Base-by-base conservation (phyloP, 805 yeast species). In the Wickerhamiella parazyma region DNA sequence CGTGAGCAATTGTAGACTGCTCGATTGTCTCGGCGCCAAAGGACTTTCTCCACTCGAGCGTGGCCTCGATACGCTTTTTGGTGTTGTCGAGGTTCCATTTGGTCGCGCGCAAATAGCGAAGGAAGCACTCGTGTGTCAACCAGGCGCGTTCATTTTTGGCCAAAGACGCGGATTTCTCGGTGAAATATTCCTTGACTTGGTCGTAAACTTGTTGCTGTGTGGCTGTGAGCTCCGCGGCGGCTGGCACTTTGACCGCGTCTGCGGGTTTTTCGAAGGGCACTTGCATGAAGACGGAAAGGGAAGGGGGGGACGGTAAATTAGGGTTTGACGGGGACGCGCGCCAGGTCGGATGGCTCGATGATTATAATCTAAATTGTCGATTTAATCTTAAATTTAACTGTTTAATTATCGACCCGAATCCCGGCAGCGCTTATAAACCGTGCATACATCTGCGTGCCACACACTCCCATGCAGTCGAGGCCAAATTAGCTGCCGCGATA, bases 31-130 rank as follows among this genome's bases (percentile, higher is more conserved):
- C 63, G 28, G 81, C 78, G 19, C 96, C 96, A 58, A 86, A 87
- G 51, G 82, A 89, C 53, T 96, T 76, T 66, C 98, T 76, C 98
- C 98, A 91, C 3, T 83, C 78, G 17, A 91, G 51, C 0, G 97
- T 79, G 18, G 75, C 73, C 51, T 76, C 80, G 9, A 91, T 68
- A 55, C 98, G 73, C 44, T 71, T 71, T 40, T 77, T 78, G 33
- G 93, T 82, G 10, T 79, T 83, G 22, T 69, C 62, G 1, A 69
- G 70, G 24, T 72, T 69, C 98, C 98, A 91, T 60, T 85, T 89
- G 19, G 95, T 81, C 19, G 98, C 99, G 45, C 96, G 72, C 44
- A 89, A 65, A 59, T 91, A 91, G 58, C 99, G 73, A 55, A 85
- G 62, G 46, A 91, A 69, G 59, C 98, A 91, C 60, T 91, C 98